These are phyloP conservation scores for Condylostoma magnum DNA, from an alignment of 169 alveolate species.

Conservation along the genomic window DNA sequence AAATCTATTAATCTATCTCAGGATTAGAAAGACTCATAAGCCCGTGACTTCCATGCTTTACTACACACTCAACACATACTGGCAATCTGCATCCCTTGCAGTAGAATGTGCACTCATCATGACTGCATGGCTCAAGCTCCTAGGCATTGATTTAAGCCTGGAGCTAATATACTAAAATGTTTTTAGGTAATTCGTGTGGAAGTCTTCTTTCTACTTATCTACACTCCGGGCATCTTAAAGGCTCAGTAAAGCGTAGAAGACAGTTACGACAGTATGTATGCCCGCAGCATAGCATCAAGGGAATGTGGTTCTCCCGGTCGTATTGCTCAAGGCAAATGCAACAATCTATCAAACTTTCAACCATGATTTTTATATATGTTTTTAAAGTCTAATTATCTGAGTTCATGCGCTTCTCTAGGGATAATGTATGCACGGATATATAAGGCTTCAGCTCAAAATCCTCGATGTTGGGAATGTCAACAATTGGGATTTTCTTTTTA, in stretches of 20 bases:
- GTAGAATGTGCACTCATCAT: constrained; percentile 1
- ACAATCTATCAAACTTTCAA: constrained; percentile 23
- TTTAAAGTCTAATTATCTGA: neutral
- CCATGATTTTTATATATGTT: neutral
- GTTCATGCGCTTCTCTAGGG: neutral
- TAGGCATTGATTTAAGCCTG: constrained; percentile 18
- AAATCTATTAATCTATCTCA: neutral
- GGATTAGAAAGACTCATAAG: constrained; percentile 6
- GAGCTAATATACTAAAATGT: neutral
- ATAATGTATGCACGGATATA: neutral
- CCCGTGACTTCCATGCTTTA: constrained; percentile 15
- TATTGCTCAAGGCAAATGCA: constrained; percentile 25
- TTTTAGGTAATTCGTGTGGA: constrained; percentile 1
- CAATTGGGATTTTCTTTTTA: neutral
- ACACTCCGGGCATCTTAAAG: constrained; percentile 18
- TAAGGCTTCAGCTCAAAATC: constrained; percentile 26
- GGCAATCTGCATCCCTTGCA: constrained; percentile 22
- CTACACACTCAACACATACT: constrained; percentile 6
- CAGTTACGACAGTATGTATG: constrained; percentile 22
- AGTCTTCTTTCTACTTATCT: neutral
- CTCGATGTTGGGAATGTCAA: constrained; percentile 20
- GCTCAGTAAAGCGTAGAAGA: constrained; percentile 1
- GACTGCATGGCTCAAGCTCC: neutral
- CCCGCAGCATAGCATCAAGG: constrained; percentile 22
- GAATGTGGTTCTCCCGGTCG: constrained; percentile 5